phyloP scores from a whole-genome alignment of 1,284 basidiomycete genomes.

The Veloboletus limbatus region DNA sequence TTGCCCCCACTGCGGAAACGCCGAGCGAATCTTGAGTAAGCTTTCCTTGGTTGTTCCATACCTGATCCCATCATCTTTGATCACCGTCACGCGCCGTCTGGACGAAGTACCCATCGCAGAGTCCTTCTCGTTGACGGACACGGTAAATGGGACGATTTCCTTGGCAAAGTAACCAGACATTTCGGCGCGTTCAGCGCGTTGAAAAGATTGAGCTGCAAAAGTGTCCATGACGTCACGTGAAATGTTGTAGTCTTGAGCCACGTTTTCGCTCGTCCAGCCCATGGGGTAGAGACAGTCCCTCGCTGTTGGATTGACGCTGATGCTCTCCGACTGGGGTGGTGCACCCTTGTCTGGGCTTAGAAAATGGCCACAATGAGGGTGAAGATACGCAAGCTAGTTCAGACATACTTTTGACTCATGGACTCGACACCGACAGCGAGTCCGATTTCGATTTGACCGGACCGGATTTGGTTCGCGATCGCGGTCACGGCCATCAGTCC shows the following conservation, averaged over 20 bases:
- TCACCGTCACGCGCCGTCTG: constrained; percentile 56
- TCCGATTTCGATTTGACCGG: constrained; percentile 82
- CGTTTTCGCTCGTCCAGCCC: constrained; percentile 85
- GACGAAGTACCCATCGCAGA: constrained; percentile 44
- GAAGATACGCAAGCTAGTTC: background rate
- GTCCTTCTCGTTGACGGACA: constrained; percentile 48
- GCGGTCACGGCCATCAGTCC: constrained; percentile 72
- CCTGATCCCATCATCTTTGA: constrained; percentile 82
- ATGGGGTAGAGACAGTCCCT: constrained; percentile 68
- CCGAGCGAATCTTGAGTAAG: constrained; percentile 67
- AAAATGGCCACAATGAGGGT: background rate
- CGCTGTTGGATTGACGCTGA: constrained; percentile 49
- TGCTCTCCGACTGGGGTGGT: constrained; percentile 56
- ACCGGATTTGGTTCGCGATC: constrained; percentile 78
- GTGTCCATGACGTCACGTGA: constrained; percentile 83
- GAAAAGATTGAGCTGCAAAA: constrained; percentile 77
- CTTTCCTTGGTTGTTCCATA: constrained; percentile 71
- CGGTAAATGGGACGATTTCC: constrained; percentile 83
- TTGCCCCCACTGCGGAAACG: constrained; percentile 88
- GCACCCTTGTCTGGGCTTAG: constrained; percentile 65
- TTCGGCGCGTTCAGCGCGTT: constrained; percentile 68
- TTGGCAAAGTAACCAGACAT: constrained; percentile 66
- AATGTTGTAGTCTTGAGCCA: constrained; percentile 74
- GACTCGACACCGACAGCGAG: constrained; percentile 83
- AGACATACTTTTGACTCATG: constrained; percentile 72